These are phyloP conservation scores for Diaporthe citri DNA, from an alignment of 2,329 filamentous ascomycete genomes.

Conservation along the genomic window DNA sequence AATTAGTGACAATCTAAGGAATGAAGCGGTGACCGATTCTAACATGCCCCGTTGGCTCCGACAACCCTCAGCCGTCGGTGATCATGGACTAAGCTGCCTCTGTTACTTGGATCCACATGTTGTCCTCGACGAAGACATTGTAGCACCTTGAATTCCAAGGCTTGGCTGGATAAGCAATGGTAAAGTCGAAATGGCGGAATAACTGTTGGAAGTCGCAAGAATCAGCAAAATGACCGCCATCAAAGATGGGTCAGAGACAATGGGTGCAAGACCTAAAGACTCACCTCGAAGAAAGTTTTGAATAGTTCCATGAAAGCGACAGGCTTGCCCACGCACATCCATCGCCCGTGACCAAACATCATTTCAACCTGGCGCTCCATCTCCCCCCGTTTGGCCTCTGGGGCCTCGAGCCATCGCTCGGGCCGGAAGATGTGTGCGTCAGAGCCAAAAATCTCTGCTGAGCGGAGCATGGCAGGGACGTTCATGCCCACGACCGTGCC, in stretches of 20 bases:
- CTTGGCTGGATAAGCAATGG: constrained; percentile 17
- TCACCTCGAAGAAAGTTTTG: constrained; percentile 52
- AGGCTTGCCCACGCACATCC: constrained; percentile 36
- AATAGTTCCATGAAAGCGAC: constrained; percentile 36
- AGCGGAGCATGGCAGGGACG: constrained; percentile 73
- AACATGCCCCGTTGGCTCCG: neutral
- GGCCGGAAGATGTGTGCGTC: constrained; percentile 61
- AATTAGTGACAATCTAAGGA: neutral
- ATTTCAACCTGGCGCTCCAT: constrained; percentile 62
- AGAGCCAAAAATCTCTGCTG: constrained; percentile 66
- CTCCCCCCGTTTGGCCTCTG: constrained; percentile 53
- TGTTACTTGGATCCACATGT: constrained; percentile 16
- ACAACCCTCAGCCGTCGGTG: too few relatives aligned
- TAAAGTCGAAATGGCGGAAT: constrained; percentile 34
- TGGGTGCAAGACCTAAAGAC: neutral
- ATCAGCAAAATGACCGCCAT: neutral
- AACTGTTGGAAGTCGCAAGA: neutral
- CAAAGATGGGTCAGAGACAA: neutral
- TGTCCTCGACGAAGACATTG: constrained; percentile 32
- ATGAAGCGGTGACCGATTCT: too few relatives aligned
- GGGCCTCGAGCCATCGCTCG: constrained; percentile 59
- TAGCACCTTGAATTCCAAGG: constrained; percentile 28
- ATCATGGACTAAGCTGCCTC: neutral
- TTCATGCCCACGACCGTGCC: constrained; percentile 38
- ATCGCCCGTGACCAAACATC: constrained; percentile 61